Conservation (phyloP, 768 basidiomycete species). For the Pleurotus pulmonarius region DNA sequence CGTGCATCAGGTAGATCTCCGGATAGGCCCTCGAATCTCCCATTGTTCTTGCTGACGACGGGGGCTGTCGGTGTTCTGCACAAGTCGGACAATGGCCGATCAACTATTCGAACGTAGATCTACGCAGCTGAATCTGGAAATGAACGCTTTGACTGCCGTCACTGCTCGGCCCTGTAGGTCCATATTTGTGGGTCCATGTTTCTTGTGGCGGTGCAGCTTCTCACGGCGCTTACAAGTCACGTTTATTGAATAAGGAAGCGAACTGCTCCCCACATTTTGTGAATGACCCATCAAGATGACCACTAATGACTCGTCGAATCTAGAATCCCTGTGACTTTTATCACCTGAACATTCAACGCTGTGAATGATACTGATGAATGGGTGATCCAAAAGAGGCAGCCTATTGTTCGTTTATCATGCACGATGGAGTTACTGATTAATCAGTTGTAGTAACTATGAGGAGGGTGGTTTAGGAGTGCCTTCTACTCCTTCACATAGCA, state of each 20-base stretch:
- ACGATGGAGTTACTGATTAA: no score
- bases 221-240: slow-evolving; percentile 2
- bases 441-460: no score
- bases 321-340: no score
- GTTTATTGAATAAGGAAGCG: not conserved
- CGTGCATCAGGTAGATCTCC: not conserved
- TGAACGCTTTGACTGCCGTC: slow-evolving; percentile 6
- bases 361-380: no score
- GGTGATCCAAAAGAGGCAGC: no score
- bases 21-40: not conserved
- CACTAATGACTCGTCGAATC: no score
- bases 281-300: no score
- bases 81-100: slow-evolving; percentile 6
- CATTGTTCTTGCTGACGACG: slow-evolving; percentile 4
- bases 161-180: slow-evolving; percentile 5
- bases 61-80: not conserved
- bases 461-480: no score
- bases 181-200: slow-evolving; percentile 37
- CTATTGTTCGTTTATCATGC: no score
- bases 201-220: slow-evolving; percentile 38
- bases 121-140: not conserved
- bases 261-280: no score
- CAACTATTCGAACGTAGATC: not conserved
- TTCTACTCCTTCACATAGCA: no score
- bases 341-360: no score